phyloP scores from a whole-genome alignment of 768 basidiomycete genomes.

The Agrocybe praecox region DNA sequence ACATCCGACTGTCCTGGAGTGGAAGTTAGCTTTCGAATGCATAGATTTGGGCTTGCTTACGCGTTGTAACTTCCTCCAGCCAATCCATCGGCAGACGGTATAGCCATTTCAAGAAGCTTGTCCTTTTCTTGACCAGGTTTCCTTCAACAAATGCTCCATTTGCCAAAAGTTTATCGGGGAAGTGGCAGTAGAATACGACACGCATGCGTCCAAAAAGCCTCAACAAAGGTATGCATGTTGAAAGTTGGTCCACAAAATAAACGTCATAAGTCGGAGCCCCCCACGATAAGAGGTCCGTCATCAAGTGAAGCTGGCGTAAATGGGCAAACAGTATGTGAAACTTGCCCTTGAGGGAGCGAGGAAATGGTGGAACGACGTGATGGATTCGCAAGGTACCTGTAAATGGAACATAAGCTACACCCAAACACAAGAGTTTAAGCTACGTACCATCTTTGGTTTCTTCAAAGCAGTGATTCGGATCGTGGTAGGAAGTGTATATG shows the following conservation, averaged over 20 bases:
- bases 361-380: slow-evolving; percentile 73
- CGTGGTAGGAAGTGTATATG: slow-evolving; percentile 93
- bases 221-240: slow-evolving; percentile 87
- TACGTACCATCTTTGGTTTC: slow-evolving; percentile 87
- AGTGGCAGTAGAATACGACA: slow-evolving; percentile 97
- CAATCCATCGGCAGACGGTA: slow-evolving; percentile 92
- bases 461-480: slow-evolving; percentile 86
- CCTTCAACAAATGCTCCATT: slow-evolving; percentile 70
- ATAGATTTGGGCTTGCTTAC: slow-evolving; percentile 42
- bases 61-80: slow-evolving; percentile 87
- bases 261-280: slow-evolving; percentile 68
- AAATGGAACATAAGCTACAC: neutral
- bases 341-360: slow-evolving; percentile 76
- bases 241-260: slow-evolving; percentile 94
- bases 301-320: slow-evolving; percentile 84
- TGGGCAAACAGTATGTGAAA: slow-evolving; percentile 92
- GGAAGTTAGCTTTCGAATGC: slow-evolving; percentile 3
- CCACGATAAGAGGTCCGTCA: slow-evolving; percentile 57
- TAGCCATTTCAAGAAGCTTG: slow-evolving; percentile 62
- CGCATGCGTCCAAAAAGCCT: slow-evolving; percentile 67
- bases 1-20: slow-evolving; percentile 81
- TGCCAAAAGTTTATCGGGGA: slow-evolving; percentile 92
- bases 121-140: slow-evolving; percentile 37
- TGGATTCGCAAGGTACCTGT: slow-evolving; percentile 82
- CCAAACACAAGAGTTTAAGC: neutral